phyloP scores from a whole-genome alignment of 352 stramenopile genomes.

The Globisporangium middletonii region DNA sequence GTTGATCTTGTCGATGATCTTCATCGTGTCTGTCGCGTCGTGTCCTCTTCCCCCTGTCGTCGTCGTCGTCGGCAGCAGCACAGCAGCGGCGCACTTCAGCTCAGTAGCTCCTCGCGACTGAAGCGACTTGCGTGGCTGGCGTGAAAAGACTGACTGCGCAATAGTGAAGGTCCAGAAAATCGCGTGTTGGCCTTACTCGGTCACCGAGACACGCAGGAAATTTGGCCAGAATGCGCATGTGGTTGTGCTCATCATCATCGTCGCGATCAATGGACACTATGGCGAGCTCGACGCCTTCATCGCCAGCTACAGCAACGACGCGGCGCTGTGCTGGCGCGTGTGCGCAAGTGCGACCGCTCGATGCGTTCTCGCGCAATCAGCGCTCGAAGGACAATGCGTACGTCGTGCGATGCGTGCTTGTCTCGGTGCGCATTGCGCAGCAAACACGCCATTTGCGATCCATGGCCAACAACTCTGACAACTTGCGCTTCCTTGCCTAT shows the following conservation, averaged over 20 bases:
- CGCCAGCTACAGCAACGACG: neutral
- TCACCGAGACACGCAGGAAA: too few species aligned
- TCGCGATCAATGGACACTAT: neutral
- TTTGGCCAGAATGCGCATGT: too few species aligned
- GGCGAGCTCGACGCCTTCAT: neutral
- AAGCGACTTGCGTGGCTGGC: too few species aligned
- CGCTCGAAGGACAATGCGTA: conserved; percentile 37
- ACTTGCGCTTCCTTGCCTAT: neutral
- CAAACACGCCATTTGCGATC: too few species aligned
- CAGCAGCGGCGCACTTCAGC: too few species aligned
- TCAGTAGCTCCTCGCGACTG: too few species aligned
- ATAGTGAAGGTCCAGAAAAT: too few species aligned
- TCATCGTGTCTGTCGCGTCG: conserved; percentile 32
- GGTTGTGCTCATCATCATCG: neutral
- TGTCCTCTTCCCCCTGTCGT: neutral
- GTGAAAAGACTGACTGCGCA: too few species aligned
- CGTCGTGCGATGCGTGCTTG: conserved; percentile 11
- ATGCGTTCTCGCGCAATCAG: conserved; percentile 48
- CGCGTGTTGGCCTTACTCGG: too few species aligned
- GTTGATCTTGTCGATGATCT: conserved; percentile 89
- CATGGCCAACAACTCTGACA: neutral
- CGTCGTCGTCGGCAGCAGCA: neutral
- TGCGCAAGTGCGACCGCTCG: conserved; percentile 4
- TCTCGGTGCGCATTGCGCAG: neutral
- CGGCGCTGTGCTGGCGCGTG: conserved; percentile 18